These are phyloP conservation scores for Wickerhamomyces kurtzmanii DNA, from an alignment of 805 yeast species.

Conservation along the genomic window DNA sequence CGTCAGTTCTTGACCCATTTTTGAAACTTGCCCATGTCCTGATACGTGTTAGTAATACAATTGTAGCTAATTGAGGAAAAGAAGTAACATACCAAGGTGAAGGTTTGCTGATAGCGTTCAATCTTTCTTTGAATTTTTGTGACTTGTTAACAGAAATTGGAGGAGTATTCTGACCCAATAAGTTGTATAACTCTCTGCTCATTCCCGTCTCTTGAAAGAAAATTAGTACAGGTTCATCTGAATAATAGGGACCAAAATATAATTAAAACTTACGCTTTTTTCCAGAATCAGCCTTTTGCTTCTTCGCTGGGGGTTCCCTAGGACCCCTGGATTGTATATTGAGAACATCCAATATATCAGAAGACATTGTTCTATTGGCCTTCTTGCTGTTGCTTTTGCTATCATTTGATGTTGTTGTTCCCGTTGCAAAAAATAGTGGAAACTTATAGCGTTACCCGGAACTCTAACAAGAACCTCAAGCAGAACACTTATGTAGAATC, in stretches of 20 bases:
- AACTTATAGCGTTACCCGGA: too few species aligned
- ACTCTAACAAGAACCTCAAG: neutral
- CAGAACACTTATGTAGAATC: too few species aligned
- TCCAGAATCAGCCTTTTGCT: conserved; percentile 16
- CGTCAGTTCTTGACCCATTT: conserved; percentile 41
- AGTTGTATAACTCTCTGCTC: conserved; percentile 80
- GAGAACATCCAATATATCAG: conserved; percentile 70
- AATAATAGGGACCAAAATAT: too few species aligned
- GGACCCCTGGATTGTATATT: conserved; percentile 38
- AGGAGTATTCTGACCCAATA: conserved; percentile 89
- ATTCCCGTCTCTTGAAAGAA: conserved; percentile 44
- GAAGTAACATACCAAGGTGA: too few species aligned
- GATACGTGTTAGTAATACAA: too few species aligned
- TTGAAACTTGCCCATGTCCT: conserved; percentile 51
- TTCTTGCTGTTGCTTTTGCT: too few species aligned
- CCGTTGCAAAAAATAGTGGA: too few species aligned
- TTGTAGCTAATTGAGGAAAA: too few species aligned
- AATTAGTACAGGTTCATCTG: neutral
- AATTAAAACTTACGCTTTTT: conserved; percentile 16
- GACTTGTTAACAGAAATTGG: conserved; percentile 52
- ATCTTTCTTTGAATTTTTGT: conserved; percentile 52
- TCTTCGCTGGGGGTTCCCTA: conserved; percentile 17
- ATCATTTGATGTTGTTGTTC: too few species aligned
- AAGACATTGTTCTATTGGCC: too few species aligned
- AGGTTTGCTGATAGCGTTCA: conserved; percentile 50